Evolutionary conservation across 2,329 filamentous ascomycete species (phyloP).

Genomic region (Fonsecaea erecta): DNA sequence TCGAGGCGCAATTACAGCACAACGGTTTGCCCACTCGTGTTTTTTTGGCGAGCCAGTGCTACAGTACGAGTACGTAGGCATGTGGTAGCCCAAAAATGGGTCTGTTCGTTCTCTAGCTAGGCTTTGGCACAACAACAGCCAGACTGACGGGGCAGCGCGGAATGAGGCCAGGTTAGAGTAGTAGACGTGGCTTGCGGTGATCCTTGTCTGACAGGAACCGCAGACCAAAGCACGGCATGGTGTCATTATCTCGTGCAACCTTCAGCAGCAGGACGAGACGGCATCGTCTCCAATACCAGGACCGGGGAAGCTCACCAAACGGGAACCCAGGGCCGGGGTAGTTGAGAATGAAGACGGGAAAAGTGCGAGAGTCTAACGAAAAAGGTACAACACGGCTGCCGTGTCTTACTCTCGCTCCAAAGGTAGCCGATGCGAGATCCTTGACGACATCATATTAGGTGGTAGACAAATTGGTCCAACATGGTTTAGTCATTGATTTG

Average conservation of each 20-base stretch:
- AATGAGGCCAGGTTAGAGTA: slow-evolving; percentile 4
- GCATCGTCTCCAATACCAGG: neutral
- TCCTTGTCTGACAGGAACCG: neutral
- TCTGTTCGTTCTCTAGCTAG: neutral
- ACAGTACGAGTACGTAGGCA: neutral
- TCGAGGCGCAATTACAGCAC: neutral
- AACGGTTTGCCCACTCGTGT: neutral
- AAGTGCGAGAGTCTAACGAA: slow-evolving; percentile 8
- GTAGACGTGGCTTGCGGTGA: slow-evolving; percentile 20
- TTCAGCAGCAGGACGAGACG: slow-evolving; percentile 6
- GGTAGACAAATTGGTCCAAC: neutral
- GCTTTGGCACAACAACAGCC: neutral
- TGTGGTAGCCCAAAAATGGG: neutral
- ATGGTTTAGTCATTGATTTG: slow-evolving; percentile 3
- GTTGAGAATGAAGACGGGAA: neutral
- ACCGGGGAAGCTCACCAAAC: slow-evolving; percentile 15
- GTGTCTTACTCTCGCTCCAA: slow-evolving; percentile 15
- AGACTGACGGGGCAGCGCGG: slow-evolving; percentile 5
- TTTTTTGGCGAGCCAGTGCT: neutral
- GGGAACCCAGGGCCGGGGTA: slow-evolving; percentile 11
- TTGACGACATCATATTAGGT: slow-evolving; percentile 24
- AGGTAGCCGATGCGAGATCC: slow-evolving; percentile 26
- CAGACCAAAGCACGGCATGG: slow-evolving; percentile 17
- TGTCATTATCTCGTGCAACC: slow-evolving; percentile 30
- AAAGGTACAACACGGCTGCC: slow-evolving; percentile 9